phyloP scores from a whole-genome alignment of 2,329 filamentous ascomycete genomes.

The Fusarium drepaniforme region DNA sequence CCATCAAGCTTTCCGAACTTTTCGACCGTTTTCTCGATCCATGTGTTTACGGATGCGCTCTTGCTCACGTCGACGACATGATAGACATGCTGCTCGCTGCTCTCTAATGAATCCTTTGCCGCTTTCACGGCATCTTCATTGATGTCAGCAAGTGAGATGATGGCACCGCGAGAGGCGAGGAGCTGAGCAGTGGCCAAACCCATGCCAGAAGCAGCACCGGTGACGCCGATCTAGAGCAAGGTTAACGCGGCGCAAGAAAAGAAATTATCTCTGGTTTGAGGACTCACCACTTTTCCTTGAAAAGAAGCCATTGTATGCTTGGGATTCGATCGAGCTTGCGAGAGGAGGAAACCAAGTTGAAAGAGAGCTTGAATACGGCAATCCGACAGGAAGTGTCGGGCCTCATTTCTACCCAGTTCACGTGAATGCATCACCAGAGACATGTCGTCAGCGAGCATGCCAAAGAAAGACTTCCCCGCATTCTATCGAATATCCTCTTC shows the following conservation, averaged over 20 bases:
- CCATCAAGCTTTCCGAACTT: slow-evolving; percentile 54
- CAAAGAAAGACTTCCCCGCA: neutral
- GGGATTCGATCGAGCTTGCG: neutral
- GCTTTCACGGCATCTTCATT: slow-evolving; percentile 21
- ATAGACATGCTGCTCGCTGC: slow-evolving; percentile 1
- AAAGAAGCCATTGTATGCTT: neutral
- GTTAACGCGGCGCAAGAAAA: neutral
- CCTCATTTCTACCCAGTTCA: neutral
- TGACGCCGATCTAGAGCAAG: slow-evolving; percentile 23
- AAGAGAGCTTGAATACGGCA: neutral
- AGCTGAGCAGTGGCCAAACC: slow-evolving; percentile 38
- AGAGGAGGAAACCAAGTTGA: neutral
- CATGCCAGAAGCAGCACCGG: slow-evolving; percentile 38
- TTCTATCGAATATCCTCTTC: neutral
- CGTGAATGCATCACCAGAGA: neutral
- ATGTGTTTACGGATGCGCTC: slow-evolving; percentile 29
- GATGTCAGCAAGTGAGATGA: slow-evolving; percentile 35
- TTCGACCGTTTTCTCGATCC: slow-evolving; percentile 48
- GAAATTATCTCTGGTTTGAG: neutral
- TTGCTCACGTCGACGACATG: slow-evolving; percentile 28
- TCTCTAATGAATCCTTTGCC: neutral
- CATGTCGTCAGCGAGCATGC: neutral
- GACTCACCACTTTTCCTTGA: slow-evolving; percentile 11
- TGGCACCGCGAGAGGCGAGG: slow-evolving; percentile 32
- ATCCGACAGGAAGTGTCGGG: neutral